Conservation (phyloP, 2,329 filamentous ascomycete species). For the Aspergillus niger region DNA sequence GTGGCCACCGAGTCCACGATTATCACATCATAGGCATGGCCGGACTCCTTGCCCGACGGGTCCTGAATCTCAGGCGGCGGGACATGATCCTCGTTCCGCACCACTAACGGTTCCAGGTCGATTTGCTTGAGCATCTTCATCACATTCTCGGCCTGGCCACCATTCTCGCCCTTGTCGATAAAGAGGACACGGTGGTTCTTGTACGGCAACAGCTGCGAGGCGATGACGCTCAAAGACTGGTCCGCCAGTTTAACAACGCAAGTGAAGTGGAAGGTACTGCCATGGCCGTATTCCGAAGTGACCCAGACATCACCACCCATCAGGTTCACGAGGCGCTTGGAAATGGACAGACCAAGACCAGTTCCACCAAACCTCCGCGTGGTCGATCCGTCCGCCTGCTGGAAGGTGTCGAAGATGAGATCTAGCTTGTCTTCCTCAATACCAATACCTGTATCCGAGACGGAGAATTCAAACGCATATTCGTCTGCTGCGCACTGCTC, state of each 20-base stretch:
- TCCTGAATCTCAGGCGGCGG: slow-evolving; percentile 57
- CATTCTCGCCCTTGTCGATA: slow-evolving; percentile 85
- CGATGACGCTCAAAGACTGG: slow-evolving; percentile 74
- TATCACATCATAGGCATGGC: slow-evolving; percentile 85
- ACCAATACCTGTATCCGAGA: slow-evolving; percentile 94
- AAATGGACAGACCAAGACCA: slow-evolving; percentile 90
- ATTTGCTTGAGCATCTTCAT: slow-evolving; percentile 75
- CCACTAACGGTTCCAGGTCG: slow-evolving; percentile 78
- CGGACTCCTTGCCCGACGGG: slow-evolving; percentile 49
- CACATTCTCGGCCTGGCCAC: slow-evolving; percentile 67
- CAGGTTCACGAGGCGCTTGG: slow-evolving; percentile 87
- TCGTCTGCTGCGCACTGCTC: slow-evolving; percentile 70
- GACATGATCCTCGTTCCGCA: slow-evolving; percentile 73
- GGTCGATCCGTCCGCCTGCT: slow-evolving; percentile 95
- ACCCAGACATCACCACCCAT: slow-evolving; percentile 98
- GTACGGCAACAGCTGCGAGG: slow-evolving; percentile 80
- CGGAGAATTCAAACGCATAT: slow-evolving; percentile 93
- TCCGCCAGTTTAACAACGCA: slow-evolving; percentile 84
- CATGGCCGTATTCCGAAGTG: slow-evolving; percentile 84
- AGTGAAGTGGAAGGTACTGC: slow-evolving; percentile 95
- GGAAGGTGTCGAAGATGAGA: slow-evolving; percentile 98
- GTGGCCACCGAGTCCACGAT: slow-evolving; percentile 93
- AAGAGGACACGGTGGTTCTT: slow-evolving; percentile 89
- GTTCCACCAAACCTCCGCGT: slow-evolving; percentile 95
- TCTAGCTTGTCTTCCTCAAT: slow-evolving; percentile 95